Base-by-base conservation (phyloP, 176 grass and related monocot genomes). In the Eragrostis curvula region DNA sequence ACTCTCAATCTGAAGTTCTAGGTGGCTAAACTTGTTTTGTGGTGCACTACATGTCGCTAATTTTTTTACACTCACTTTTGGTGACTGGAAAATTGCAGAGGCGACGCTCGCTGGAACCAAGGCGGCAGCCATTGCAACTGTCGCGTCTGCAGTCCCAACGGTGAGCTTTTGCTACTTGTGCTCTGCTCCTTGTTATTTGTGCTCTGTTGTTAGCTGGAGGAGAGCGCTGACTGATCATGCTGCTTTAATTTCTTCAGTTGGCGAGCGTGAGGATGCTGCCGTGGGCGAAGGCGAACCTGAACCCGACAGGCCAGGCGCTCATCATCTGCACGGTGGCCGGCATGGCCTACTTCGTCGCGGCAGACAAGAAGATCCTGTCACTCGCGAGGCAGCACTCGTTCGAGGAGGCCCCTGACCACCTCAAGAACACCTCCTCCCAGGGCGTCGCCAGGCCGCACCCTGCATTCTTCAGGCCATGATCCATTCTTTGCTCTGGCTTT, bases 261-360 rank as follows among this genome's bases (percentile, higher is more conserved):
- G 93, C 90, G n/a, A n/a, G n/a, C n/a, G n/a, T n/a, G n/a, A n/a
- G n/a, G n/a, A n/a, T n/a, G n/a, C n/a, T n/a, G n/a, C n/a, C n/a
- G n/a, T n/a, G n/a, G n/a, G n/a, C n/a, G n/a, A n/a, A n/a, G n/a
- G n/a, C n/a, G 2, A 92, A 85, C 49, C 75, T 95, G 7, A 95
- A 95, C 64, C 87, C 84, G 16, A 88, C 93, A 1, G 93, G 87
- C 20, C 93, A 95, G 83, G 93, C 90, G 0, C 85, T 95, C 61
- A 90, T 95, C 51, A 73, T 95, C 79, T 92, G 69, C 45, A 88
- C 93, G 63, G 84, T 64, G 17, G 58, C 58, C 24, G 58, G 58
- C 24, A 61, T 61, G 58, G 58, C 58, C 10, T 61, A 61, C 58
- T 61, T 61, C 58, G 27, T 61, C 58, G 58, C 58, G 4, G 58